Conservation (phyloP, 177 flowering plant species). For the Vitis hybrid region DNA sequence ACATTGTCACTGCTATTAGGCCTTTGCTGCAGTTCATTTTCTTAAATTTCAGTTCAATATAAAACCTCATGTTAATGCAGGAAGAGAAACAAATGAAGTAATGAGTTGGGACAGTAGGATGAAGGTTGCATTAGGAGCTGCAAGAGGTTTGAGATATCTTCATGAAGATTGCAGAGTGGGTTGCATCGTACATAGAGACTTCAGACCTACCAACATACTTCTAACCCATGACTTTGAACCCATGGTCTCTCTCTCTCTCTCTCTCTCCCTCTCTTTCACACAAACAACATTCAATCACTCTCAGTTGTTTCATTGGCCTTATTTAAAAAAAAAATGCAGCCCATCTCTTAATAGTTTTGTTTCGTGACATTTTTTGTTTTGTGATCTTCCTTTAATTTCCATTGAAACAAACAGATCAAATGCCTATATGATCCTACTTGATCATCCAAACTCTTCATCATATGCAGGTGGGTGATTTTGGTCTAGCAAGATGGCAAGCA, state of each 20-base stretch:
- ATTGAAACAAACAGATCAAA: neutral
- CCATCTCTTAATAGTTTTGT: too few species aligned
- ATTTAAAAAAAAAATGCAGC: too few species aligned
- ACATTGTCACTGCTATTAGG: neutral
- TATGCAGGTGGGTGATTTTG: conserved; percentile 49
- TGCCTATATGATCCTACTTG: neutral
- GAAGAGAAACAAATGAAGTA: conserved; percentile 17
- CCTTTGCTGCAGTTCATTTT: too few species aligned
- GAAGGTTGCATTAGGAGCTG: conserved; percentile 43
- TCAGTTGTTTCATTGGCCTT: too few species aligned
- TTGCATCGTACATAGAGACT: conserved; percentile 45
- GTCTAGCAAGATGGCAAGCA: conserved; percentile 44
- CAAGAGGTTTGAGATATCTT: conserved; percentile 43
- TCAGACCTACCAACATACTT: conserved; percentile 44
- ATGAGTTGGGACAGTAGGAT: conserved; percentile 33
- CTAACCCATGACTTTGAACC: conserved; percentile 48
- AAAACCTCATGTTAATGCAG: conserved; percentile 3
- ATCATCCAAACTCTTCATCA: neutral
- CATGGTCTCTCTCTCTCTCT: conserved; percentile 25
- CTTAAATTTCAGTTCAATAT: too few species aligned
- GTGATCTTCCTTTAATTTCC: neutral
- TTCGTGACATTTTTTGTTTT: neutral
- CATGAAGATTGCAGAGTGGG: conserved; percentile 58
- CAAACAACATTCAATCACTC: too few species aligned
- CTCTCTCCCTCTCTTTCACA: too few species aligned